phyloP scores from a whole-genome alignment of 2,329 filamentous ascomycete species.

The Colletotrichum tofieldiae region DNA sequence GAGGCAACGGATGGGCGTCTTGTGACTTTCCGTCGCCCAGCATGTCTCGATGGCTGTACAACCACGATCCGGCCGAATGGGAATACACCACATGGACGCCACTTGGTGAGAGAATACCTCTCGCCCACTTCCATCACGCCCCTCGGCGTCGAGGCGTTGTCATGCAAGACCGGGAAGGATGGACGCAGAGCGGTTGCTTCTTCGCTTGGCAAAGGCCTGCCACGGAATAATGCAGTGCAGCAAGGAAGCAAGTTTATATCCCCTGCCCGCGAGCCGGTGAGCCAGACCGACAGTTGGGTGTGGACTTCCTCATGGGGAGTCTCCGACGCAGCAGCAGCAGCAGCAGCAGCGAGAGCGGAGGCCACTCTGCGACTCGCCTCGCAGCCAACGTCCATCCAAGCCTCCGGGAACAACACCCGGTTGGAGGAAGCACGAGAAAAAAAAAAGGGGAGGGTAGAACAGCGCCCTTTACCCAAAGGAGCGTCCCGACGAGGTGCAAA shows the following conservation, averaged over 20 bases:
- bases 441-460: conserved; percentile 2
- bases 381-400: conserved; percentile 9
- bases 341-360: conserved; percentile 25
- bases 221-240: conserved; percentile 13
- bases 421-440: not conserved
- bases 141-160: not conserved
- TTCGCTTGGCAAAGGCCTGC: conserved; percentile 26
- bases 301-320: conserved; percentile 25
- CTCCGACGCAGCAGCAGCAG: conserved; percentile 25
- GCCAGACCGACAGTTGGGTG: conserved; percentile 30
- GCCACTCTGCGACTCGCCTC: conserved; percentile 17
- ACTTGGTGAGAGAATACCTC: conserved; percentile 15
- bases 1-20: conserved; percentile 26
- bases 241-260: conserved; percentile 24
- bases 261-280: conserved; percentile 31
- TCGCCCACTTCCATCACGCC: conserved; percentile 7
- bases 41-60: conserved; percentile 22
- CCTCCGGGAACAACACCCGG: conserved; percentile 4
- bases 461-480: not conserved
- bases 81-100: conserved; percentile 41
- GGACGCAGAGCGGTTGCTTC: conserved; percentile 16
- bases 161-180: conserved; percentile 21
- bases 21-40: conserved; percentile 19
- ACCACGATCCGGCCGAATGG: conserved; percentile 41
- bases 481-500: conserved; percentile 11